A percentile compares a stretch with the other conserved stretches of the same genome.
Evolutionary conservation across 1,284 basidiomycete genomes (phyloP).

Genomic region (Cutaneotrichosporon daszewskae): DNA sequence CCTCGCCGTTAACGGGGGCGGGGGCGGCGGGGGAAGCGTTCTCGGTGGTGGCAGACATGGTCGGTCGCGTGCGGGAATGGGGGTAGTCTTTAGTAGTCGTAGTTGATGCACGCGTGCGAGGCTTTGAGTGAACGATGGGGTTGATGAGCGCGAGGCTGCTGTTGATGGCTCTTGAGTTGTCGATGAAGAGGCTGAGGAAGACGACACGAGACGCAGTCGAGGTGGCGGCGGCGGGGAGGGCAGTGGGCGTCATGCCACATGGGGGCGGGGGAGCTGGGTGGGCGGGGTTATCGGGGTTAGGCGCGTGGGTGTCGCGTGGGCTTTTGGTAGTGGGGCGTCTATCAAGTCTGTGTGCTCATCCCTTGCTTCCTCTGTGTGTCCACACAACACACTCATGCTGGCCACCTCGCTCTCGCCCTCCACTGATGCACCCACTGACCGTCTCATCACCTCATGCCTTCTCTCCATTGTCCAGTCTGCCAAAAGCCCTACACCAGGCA

Average conservation of each 20-base stretch:
- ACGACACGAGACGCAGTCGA: slow-evolving; percentile 7
- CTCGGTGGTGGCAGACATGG: slow-evolving; percentile 9
- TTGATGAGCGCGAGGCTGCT: background rate
- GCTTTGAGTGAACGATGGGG: background rate
- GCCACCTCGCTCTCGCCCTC: too few species aligned
- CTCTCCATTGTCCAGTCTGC: too few species aligned
- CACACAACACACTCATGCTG: background rate
- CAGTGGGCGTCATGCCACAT: background rate
- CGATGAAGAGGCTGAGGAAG: slow-evolving; percentile 24
- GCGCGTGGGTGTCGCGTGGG: too few species aligned
- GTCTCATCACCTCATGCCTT: too few species aligned
- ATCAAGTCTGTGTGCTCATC: too few species aligned
- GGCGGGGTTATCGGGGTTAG: too few species aligned
- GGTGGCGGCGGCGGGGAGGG: background rate
- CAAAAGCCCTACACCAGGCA: too few species aligned
- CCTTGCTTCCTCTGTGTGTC: too few species aligned
- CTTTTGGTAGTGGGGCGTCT: too few species aligned
- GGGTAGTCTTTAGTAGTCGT: background rate
- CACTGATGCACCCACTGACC: too few species aligned
- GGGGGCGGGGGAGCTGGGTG: background rate
- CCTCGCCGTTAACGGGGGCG: slow-evolving; percentile 5
- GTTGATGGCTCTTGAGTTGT: slow-evolving; percentile 11
- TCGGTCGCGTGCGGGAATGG: background rate
- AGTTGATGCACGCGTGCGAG: background rate
- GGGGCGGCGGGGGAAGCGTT: slow-evolving; percentile 3